phyloP scores from a whole-genome alignment of 2,329 filamentous ascomycete genomes.

The Aspergillus piperis region DNA sequence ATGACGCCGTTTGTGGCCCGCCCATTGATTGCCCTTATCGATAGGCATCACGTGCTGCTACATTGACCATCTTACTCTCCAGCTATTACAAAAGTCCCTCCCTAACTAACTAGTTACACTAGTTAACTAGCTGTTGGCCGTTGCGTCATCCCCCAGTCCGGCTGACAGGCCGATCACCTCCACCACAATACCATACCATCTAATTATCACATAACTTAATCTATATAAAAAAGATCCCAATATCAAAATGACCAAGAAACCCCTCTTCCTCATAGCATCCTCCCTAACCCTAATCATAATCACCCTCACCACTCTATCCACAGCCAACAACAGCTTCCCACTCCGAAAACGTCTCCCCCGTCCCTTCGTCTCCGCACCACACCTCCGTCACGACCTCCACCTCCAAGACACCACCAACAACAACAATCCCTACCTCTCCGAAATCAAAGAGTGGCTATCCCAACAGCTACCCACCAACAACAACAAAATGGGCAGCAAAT shows the following conservation, averaged over 20 bases:
- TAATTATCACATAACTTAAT: background rate
- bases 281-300: conserved; percentile 14
- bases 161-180: background rate
- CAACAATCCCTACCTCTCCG: background rate
- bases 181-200: background rate
- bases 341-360: conserved; percentile 25
- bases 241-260: background rate
- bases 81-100: too few relatives aligned
- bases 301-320: conserved; percentile 17
- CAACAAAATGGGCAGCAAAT: conserved; percentile 8
- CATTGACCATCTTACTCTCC: background rate
- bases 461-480: conserved; percentile 17
- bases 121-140: background rate
- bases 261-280: background rate
- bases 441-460: conserved; percentile 23
- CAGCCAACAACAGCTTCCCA: conserved; percentile 16
- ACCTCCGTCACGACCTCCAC: conserved; percentile 17
- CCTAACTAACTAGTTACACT: too few relatives aligned
- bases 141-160: conserved; percentile 26
- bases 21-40: conserved; percentile 25
- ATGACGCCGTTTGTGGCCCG: conserved; percentile 26
- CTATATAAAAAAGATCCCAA: background rate
- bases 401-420: conserved; percentile 7
- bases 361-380: conserved; percentile 19
- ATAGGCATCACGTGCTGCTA: conserved; percentile 23